A percentile compares a stretch with the other conserved stretches of the same genome.
Evolutionary conservation across 352 stramenopile species (phyloP).

Genomic region (Thalassiosira oceanica): DNA sequence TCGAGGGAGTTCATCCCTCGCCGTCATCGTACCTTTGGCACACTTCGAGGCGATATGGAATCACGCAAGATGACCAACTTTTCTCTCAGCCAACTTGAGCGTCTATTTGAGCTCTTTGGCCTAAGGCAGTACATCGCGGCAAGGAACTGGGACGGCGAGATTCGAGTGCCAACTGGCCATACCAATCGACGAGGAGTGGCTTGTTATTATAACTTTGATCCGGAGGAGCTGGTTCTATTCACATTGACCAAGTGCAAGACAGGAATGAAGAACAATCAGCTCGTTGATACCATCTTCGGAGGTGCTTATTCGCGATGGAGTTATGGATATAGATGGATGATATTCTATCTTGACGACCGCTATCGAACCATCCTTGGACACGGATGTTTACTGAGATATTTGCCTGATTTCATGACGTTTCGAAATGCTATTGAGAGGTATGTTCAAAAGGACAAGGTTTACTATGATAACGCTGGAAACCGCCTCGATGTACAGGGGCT

Average conservation of each 20-base stretch:
- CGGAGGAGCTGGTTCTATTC: constrained; percentile 32
- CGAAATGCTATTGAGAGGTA: constrained; percentile 13
- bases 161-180: constrained; percentile 2
- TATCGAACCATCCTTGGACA: constrained; percentile 27
- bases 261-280: constrained; percentile 11
- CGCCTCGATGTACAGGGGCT: constrained; percentile 4
- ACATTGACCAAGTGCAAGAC: constrained; percentile 20
- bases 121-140: constrained; percentile 1
- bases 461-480: background rate
- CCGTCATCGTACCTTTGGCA: background rate
- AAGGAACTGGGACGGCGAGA: background rate
- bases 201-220: constrained; percentile 12
- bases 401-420: constrained; percentile 29
- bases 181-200: background rate
- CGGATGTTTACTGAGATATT: constrained; percentile 16
- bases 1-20: background rate
- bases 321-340: constrained; percentile 23
- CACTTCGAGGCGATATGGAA: constrained; percentile 5
- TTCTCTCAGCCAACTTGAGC: background rate
- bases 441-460: constrained; percentile 2
- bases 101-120: constrained; percentile 23
- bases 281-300: constrained; percentile 30
- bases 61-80: constrained; percentile 18
- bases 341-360: constrained; percentile 21
- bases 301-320: constrained; percentile 19